Evolutionary conservation across 2,329 filamentous ascomycete species (phyloP).

Genomic region (Ceratocystis huliohia): DNA sequence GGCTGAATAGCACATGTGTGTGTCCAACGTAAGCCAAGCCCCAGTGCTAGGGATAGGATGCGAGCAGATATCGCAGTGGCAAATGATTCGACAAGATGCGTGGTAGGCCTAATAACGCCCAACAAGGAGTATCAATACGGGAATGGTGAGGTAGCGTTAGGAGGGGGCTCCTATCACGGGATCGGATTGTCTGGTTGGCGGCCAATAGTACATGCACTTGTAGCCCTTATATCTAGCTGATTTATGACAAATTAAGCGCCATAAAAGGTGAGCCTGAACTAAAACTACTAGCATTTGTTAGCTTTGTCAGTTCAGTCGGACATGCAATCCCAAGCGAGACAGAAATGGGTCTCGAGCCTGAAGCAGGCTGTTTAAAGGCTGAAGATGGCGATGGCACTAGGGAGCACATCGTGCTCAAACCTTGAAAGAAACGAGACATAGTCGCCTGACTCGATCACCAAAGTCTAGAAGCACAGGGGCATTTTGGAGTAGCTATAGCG

Average conservation of each 20-base stretch:
- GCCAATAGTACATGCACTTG: neutral
- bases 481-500: no score
- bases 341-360: neutral
- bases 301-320: neutral
- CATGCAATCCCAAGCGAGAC: neutral
- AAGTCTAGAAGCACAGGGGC: neutral
- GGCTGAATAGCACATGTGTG: neutral
- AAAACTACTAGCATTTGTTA: neutral
- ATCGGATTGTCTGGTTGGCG: neutral
- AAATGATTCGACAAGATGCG: neutral
- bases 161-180: neutral
- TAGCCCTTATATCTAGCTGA: neutral
- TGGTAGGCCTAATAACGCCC: neutral
- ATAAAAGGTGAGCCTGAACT: neutral
- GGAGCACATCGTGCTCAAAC: neutral
- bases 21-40: neutral
- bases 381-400: neutral
- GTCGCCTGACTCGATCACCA: no score
- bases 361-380: neutral
- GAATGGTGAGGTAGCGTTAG: neutral
- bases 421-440: no score
- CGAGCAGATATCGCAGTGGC: neutral
- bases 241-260: no score
- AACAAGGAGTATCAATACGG: neutral
- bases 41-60: neutral